These are phyloP conservation scores for Thinopyrum elongatum DNA, from an alignment of 176 grass and related monocot genomes.

Conservation along the genomic window DNA sequence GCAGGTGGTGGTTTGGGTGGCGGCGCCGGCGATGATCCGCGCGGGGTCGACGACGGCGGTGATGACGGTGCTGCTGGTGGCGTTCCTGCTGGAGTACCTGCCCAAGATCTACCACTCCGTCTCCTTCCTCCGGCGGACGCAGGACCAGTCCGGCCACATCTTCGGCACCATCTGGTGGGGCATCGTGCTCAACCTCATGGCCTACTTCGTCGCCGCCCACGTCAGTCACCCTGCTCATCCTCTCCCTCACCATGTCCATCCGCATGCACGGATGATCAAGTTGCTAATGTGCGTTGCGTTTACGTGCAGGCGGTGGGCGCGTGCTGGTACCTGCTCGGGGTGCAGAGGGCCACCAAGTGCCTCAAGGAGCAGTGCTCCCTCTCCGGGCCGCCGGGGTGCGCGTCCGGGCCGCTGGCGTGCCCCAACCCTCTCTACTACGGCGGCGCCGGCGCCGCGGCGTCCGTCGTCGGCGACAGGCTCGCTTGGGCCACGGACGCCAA, in stretches of 20 bases:
- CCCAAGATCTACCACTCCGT: constrained; percentile 87
- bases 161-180: constrained; percentile 97
- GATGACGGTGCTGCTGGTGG: constrained; percentile 67
- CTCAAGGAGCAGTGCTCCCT: constrained; percentile 55
- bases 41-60: constrained; percentile 61
- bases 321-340: constrained; percentile 91
- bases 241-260: too few relatives aligned
- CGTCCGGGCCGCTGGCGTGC: constrained; percentile 44
- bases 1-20: constrained; percentile 80
- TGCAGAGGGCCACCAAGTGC: constrained; percentile 80
- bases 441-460: background rate
- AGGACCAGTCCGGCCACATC: constrained; percentile 54
- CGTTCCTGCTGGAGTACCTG: constrained; percentile 80
- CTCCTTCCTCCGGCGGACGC: constrained; percentile 72
- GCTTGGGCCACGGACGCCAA: constrained; percentile 52
- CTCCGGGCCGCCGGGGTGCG: constrained; percentile 27
- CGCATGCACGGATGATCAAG: background rate
- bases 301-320: constrained; percentile 63
- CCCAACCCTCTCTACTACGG: constrained; percentile 63
- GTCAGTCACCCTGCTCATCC: background rate
- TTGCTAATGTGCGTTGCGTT: background rate
- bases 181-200: constrained; percentile 86
- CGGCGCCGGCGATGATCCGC: constrained; percentile 63
- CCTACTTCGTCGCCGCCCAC: constrained; percentile 86
- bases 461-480: constrained; percentile 18